phyloP scores from a whole-genome alignment of 495 filamentous ascomycete genomes.

The Podospora pseudocomata region DNA sequence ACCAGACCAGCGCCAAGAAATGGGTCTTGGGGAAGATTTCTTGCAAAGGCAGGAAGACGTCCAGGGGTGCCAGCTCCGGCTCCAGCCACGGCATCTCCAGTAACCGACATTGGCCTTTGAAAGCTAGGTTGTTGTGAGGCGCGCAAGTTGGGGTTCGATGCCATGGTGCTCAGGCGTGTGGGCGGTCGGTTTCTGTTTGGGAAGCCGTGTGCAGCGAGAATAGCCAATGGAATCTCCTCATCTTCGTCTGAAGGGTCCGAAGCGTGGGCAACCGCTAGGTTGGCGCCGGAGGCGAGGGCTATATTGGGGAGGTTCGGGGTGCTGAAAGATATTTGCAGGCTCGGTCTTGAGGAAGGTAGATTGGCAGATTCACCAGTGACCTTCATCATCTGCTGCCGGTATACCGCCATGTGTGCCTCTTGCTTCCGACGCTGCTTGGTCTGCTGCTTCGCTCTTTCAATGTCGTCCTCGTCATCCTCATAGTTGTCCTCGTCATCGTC shows the following conservation, averaged over 20 bases:
- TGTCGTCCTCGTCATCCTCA: slow-evolving; percentile 81
- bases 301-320: slow-evolving; percentile 48
- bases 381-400: slow-evolving; percentile 96
- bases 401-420: slow-evolving; percentile 84
- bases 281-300: slow-evolving; percentile 18
- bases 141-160: slow-evolving; percentile 61
- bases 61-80: slow-evolving; percentile 9
- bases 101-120: slow-evolving; percentile 33
- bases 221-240: slow-evolving; percentile 82
- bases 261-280: slow-evolving; percentile 14
- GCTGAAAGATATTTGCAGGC: slow-evolving; percentile 50
- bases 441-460: slow-evolving; percentile 66
- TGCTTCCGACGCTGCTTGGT: slow-evolving; percentile 80
- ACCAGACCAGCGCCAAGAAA: slow-evolving; percentile 82
- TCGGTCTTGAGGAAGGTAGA: slow-evolving; percentile 38
- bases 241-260: slow-evolving; percentile 68
- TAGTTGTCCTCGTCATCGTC: slow-evolving; percentile 59
- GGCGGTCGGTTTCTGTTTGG: slow-evolving; percentile 79
- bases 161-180: slow-evolving; percentile 60
- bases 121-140: slow-evolving; percentile 41
- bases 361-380: slow-evolving; percentile 71
- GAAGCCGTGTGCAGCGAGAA: slow-evolving; percentile 89
- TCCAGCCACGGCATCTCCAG: slow-evolving; percentile 26
- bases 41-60: slow-evolving; percentile 73
- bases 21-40: slow-evolving; percentile 82